A percentile compares a stretch with the other conserved stretches of the same genome.
phyloP scores from a whole-genome alignment of 129 eudicot genomes.

The Scalesia atractyloides region DNA sequence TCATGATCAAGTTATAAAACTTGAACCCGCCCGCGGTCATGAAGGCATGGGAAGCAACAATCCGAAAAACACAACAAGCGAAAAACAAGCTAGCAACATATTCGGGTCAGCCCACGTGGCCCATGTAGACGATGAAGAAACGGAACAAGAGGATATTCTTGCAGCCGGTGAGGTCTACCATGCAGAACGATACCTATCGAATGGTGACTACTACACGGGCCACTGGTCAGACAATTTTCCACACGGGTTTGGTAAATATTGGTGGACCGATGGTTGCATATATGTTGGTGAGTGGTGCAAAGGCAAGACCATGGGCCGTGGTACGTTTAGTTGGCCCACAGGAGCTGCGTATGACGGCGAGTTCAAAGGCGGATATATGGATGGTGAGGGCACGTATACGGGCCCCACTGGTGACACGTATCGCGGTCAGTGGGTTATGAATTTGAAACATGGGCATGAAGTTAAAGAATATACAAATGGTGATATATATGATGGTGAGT shows the following conservation, averaged over 20 bases:
- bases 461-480: slow-evolving; percentile 63
- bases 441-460: slow-evolving; percentile 77
- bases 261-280: slow-evolving; percentile 97
- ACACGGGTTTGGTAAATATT: slow-evolving; percentile 86
- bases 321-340: slow-evolving; percentile 88
- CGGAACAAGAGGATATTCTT: slow-evolving; percentile 43
- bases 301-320: slow-evolving; percentile 84
- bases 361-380: slow-evolving; percentile 87
- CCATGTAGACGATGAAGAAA: slow-evolving; percentile 46
- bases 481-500: slow-evolving; percentile 77
- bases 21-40: slow-evolving; percentile 32
- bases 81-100: slow-evolving; percentile 77
- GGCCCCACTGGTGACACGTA: slow-evolving; percentile 74
- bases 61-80: slow-evolving; percentile 82
- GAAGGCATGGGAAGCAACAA: slow-evolving; percentile 98
- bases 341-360: slow-evolving; percentile 87
- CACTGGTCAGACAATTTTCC: slow-evolving; percentile 81
- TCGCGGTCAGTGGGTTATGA: slow-evolving; percentile 75
- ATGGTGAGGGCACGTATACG: slow-evolving; percentile 76
- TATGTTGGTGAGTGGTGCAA: slow-evolving; percentile 85
- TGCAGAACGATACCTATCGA: slow-evolving; percentile 64
- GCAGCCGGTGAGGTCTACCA: slow-evolving; percentile 56
- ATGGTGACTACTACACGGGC: slow-evolving; percentile 85
- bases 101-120: slow-evolving; percentile 61
- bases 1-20: slow-evolving; percentile 24